These are phyloP conservation scores for Coelastrella sp. DNA, from an alignment of 139 green algal genomes.

Conservation along the genomic window DNA sequence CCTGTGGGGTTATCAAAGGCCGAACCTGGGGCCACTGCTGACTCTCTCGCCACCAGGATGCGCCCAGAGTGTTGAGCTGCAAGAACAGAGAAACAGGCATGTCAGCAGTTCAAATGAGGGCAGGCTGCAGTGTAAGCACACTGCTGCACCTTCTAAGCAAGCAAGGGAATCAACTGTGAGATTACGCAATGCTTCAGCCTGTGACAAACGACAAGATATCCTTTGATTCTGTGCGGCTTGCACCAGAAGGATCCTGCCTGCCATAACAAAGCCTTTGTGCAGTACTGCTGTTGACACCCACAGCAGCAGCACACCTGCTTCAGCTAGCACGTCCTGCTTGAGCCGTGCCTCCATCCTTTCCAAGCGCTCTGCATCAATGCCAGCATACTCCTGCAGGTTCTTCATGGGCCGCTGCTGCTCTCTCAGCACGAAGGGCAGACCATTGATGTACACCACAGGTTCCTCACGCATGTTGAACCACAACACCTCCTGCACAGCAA, in stretches of 20 bases:
- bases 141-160: background rate
- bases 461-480: constrained; percentile 98
- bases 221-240: no score
- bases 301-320: constrained; percentile 61
- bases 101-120: background rate
- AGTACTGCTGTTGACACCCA: background rate
- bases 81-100: background rate
- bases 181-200: no score
- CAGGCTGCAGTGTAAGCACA: background rate
- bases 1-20: background rate
- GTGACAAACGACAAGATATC: no score
- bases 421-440: constrained; percentile 91
- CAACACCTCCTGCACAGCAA: constrained; percentile 53
- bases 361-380: constrained; percentile 85
- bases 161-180: background rate
- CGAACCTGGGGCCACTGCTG: constrained; percentile 12
- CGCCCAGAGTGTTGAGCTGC: constrained; percentile 65
- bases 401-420: constrained; percentile 76
- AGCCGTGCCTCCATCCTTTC: constrained; percentile 94
- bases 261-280: no score
- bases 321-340: constrained; percentile 87
- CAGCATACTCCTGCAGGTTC: constrained; percentile 87
- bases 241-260: no score
- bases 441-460: constrained; percentile 95
- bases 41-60: constrained; percentile 88